Base-by-base conservation (phyloP, 441 rosid species). In the Euphorbia celastroides region DNA sequence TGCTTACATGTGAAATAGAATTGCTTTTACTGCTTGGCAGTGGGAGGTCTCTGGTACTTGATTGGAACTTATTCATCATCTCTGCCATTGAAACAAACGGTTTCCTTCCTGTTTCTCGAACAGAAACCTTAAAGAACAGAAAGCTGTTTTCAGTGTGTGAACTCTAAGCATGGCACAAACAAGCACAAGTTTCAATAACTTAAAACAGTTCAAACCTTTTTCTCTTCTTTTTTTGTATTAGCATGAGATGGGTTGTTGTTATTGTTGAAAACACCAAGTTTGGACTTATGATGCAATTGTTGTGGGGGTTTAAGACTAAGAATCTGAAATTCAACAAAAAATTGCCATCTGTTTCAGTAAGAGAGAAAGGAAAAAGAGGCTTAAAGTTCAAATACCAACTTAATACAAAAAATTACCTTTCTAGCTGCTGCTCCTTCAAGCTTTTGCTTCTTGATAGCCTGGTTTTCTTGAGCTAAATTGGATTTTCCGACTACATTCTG, bases 391-490 rank as follows among this genome's bases (percentile, higher is more conserved):
- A 38, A 32, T 14, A 36, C 38, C 19, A 62, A 19, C 38, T n/a
- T n/a, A n/a, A n/a, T 55, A 41, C 13, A 70, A 51, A 9, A 38
- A 36, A 46, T 71, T 70, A 94, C 99, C 92, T 86, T 90, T 90
- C 96, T 90, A 31, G 96, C 80, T 68, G 60, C 84, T 70, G 97
- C 99, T 64, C 81, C 97, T 7, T 92, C 99, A 57, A 94, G 86
- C 89, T 92, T 94, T 85, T 94, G 98, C 68, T 89, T 80, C 77
- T 92, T 94, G 66, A 94, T 82, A 27, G 98, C 97, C 82, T 88
- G 99, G 75, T 89, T 89, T 70, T 94, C 98, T 71, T 87, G 91
- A 75, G 77, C 85, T 67, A 92, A 75, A 74, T 56, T 78, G 66
- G 83, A 76, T 66, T 88, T 79, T 56, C 75, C 84, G 42, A 79